Evolutionary conservation across 192 early-diverging fungal genomes (phyloP), one percentile per base, ranked within the genome.

Genomic region (Rhizoclosmatium globosum): DNA sequence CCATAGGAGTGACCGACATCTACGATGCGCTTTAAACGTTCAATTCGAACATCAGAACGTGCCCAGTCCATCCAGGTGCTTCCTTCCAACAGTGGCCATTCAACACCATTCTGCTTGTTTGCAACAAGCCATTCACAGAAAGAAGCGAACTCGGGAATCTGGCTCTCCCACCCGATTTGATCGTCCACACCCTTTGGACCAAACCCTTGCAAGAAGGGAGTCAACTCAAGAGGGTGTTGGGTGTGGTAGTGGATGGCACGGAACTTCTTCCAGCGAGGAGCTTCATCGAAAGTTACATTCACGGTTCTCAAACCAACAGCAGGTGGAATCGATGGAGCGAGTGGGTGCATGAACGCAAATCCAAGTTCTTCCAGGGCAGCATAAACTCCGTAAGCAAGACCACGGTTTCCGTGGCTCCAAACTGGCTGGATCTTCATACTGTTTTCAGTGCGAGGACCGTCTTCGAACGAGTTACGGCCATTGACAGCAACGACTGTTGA

Each of bases 211-310:
- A 79, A 62, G 46, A 79, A 72, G 45, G 56, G 57, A 0, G 70
- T 72, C 53, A 79, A 62, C 70, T 79, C 78, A 15, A 79, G 47
- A 1, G 78, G 70, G n/a, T n/a, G n/a, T n/a, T n/a, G n/a, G n/a
- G n/a, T n/a, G n/a, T n/a, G n/a, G n/a, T n/a, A n/a, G n/a, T 79
- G 78, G 59, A 79, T 65, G 11, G 69, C 78, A 64, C 78, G 68
- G 67, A 78, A 78, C 47, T 71, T 59, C 57, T 41, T 38, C 78
- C 78, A 79, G 4, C 78, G 56, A 0, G 78, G 78, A 61, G 69
- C 47, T 53, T 79, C 78, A 17, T 44, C 15, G 39, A 62, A 43
- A 13, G 23, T 13, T 15, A 79, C 3, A 41, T 47, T 44, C 1
- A 71, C 6, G 3, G 21, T 39, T 21, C 15, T 60, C 44, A 65